phyloP scores from a whole-genome alignment of 106 monocot genomes.

The Xerophyta viscosa region DNA sequence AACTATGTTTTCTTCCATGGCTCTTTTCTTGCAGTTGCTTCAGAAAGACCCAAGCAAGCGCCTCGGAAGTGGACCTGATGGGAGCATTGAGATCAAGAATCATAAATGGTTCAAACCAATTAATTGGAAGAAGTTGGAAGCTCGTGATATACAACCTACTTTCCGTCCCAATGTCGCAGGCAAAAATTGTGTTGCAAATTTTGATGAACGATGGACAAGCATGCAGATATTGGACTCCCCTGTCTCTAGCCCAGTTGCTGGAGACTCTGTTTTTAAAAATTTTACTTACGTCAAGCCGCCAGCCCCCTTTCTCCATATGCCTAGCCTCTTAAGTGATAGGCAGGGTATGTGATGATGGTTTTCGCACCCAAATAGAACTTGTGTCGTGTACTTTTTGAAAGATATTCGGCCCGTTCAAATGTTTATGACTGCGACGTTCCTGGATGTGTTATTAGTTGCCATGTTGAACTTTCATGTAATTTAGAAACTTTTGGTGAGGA shows the following conservation, averaged over 20 bases:
- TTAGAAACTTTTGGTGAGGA: too few relatives aligned
- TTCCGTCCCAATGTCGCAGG: conserved; percentile 72
- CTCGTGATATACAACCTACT: conserved; percentile 63
- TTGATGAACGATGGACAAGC: conserved; percentile 78
- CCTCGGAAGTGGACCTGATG: conserved; percentile 64
- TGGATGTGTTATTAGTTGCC: too few relatives aligned
- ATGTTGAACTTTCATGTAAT: too few relatives aligned
- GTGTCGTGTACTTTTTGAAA: too few relatives aligned
- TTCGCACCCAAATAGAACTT: too few relatives aligned
- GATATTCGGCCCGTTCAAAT: too few relatives aligned
- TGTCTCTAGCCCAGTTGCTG: conserved; percentile 69
- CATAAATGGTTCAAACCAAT: conserved; percentile 94
- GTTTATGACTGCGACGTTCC: too few relatives aligned
- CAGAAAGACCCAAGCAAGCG: conserved; percentile 79
- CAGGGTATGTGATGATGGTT: too few relatives aligned
- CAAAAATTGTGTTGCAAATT: conserved; percentile 69
- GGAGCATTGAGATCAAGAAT: conserved; percentile 75
- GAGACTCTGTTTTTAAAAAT: conserved; percentile 39
- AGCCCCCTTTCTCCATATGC: conserved; percentile 28
- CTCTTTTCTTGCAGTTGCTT: conserved; percentile 65
- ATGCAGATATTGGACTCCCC: conserved; percentile 77
- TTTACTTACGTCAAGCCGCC: conserved; percentile 83
- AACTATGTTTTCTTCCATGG: too few relatives aligned
- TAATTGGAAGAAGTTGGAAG: conserved; percentile 78
- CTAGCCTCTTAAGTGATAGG: conserved; percentile 14